Evolutionary conservation across 768 basidiomycete species (phyloP), one percentile per base, ranked within the genome.

Genomic region (Lactarius deliciosus): DNA sequence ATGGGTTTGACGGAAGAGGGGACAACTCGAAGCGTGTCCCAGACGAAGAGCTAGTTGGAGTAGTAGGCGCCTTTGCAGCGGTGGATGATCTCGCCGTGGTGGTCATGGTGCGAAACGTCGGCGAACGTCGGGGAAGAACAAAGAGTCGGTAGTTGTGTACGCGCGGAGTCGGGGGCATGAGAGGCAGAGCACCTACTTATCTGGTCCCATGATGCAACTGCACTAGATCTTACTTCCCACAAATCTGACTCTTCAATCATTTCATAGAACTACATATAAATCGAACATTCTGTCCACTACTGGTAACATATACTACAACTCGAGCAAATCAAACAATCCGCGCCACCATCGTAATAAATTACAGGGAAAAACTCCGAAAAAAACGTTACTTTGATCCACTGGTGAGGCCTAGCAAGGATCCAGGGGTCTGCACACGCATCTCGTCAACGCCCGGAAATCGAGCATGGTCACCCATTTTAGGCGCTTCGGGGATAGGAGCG

Each of bases 1-100:
- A 76, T 32, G 87, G 87, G 72, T 90, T 90, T 54, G 76, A 75
- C 7, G 89, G 86, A 30, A 88, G 73, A 22, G 85, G 80, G 0
- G 89, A 88, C 54, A 84, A 70, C 2, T 81, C 74, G 74, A 88
- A 88, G 69, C 40, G 53, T 20, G 63, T 53, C 34, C 71, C 62
- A 22, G 59, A 40, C 16, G 68, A 40, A 13, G 50, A 7, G 9
- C 34, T 18, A 59, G 45, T 56, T 18, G 40, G 28, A 15, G 65
- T 3, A 1, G 57, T 43, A 6, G 57, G 61, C 6, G 40, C 41
- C 2, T 38, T 56, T 3, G 40, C 4, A 3, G 30, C 41, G 16
- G 25, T 30, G 5, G 61, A 63, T 6, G 62, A 56, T 30, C 8
- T 16, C 5, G 60, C 10, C 22, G 47, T 61, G 60, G 22, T 15